Base-by-base conservation (phyloP, 2,329 filamentous ascomycete genomes). In the Fusarium sp. region DNA sequence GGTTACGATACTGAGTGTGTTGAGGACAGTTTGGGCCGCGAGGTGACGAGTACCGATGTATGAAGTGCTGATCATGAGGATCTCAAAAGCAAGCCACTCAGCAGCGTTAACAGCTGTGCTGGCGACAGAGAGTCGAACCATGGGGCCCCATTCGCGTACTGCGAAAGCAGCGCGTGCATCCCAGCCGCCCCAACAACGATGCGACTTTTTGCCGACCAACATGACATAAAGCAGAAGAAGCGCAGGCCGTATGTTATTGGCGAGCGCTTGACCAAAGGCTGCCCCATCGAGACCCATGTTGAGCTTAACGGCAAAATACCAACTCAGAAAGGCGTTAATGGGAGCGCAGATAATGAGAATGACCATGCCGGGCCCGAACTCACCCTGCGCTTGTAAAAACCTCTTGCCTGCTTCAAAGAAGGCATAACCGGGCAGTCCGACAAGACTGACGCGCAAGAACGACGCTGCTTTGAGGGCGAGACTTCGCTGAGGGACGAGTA, bases 401-500 rank as follows among this genome's bases (percentile, higher is more conserved):
- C 86, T 79, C 75, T 88, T 88, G 7, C 83, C 81, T 1, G 84
- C 84, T 65, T 88, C 86, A 49, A 88, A 88, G 20, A 81, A 81
- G 3, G 83, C 85, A 58, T 87, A 88, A 6, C 85, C 85, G 1
- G 86, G 86, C 4, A 86, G 77, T 1, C 85, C 84, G 12, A 86
- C 75, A 3, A 87, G 77, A 52, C 84, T 82, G 29, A 85, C 79
- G 8, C 81, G 79, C 47, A 88, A 72, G 65, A 86, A 88, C 78
- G 76, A 18, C 75, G 80, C 85, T 0, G 85, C 86, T 67, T 84
- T 81, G 40, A 82, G 74, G 6, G 85, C 84, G 12, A 87, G 74
- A 24, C 82, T 77, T 24, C 79, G 79, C 64, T 87, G 84, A 12
- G 81, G 82, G 8, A 87, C 81, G 13, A 86, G 79, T 3, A 80